Evolutionary conservation across 331 rosid species (phyloP), one percentile per base, ranked within the genome.

Genomic region (Rosa hybrid): DNA sequence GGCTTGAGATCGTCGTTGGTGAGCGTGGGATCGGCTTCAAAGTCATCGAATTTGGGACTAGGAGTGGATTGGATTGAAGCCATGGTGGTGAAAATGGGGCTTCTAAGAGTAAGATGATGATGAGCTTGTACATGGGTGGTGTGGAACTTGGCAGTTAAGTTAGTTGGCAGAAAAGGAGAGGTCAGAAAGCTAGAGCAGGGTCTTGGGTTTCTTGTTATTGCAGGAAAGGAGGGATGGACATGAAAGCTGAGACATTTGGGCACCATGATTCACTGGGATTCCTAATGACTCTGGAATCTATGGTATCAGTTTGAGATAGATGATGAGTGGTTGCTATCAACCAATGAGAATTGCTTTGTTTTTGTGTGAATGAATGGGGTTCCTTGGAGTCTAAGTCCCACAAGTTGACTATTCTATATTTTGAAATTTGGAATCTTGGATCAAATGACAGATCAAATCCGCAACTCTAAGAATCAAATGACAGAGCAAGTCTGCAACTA

Each of bases 1-100:
- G 98, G 98, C 51, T 84, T 88, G 86, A 94, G 97, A 42, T 94
- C 93, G 4, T 92, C 92, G 77, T 88, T 92, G 34, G 86, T 78
- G 20, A 91, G 94, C 0, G 86, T 62, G 8, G 94, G 95, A 69
- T 88, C 86, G 46, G 80, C 30, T 23, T 86, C 85, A 16, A 77
- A 68, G 18, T 75, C 84, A 8, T 49, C 62, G 60, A 83, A 65
- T 14, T 77, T 56, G 20, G 76, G 49, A 65, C 34, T 63, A 7
- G 76, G 18, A 2, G 75, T 59, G 64, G 77, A 1, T 23, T 81
- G 76, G 63, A 27, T 78, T 60, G 81, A 63, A 18, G 83, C 85
- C 88, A 69, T 54, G 16, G 84, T 57, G 67, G 89, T 76, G 76
- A 57, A 83, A 46, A 53, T 34, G 27, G 87, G 81, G 62, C 48